phyloP scores from a whole-genome alignment of 2,329 filamentous ascomycete species.

The Calonectria hawksworthii region DNA sequence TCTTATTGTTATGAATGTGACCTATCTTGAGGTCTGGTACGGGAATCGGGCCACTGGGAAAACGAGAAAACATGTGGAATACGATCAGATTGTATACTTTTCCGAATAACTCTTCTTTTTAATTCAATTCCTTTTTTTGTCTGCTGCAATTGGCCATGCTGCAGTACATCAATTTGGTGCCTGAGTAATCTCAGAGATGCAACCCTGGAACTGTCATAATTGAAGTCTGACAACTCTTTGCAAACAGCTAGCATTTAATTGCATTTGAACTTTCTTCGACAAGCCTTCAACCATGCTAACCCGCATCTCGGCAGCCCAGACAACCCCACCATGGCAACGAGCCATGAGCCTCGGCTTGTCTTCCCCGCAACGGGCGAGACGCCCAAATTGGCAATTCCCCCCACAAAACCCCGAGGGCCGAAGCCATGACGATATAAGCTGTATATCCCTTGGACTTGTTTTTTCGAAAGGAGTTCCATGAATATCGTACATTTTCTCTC shows the following conservation, averaged over 20 bases:
- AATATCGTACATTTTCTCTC: background rate
- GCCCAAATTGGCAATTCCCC: constrained; percentile 33
- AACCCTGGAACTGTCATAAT: background rate
- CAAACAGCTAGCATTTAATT: background rate
- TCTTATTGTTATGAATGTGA: background rate
- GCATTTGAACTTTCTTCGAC: background rate
- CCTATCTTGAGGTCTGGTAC: constrained; percentile 1
- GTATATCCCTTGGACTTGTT: constrained; percentile 7
- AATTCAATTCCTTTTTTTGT: background rate
- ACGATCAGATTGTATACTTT: constrained; percentile 17
- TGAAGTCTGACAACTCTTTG: background rate
- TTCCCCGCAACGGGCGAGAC: constrained; percentile 46
- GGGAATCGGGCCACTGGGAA: background rate
- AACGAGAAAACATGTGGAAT: background rate
- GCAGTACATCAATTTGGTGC: background rate
- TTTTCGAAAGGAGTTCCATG: background rate
- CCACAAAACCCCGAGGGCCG: constrained; percentile 6
- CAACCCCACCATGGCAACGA: constrained; percentile 22
- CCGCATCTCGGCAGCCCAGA: background rate
- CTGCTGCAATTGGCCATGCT: background rate
- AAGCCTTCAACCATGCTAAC: background rate
- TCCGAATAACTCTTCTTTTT: constrained; percentile 1
- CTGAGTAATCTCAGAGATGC: background rate
- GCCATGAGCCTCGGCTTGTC: constrained; percentile 46
- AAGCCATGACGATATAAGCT: constrained; percentile 23